These are phyloP conservation scores for Nicotiana tomentosiformis DNA, from an alignment of 257 asterid genomes.

Conservation along the genomic window DNA sequence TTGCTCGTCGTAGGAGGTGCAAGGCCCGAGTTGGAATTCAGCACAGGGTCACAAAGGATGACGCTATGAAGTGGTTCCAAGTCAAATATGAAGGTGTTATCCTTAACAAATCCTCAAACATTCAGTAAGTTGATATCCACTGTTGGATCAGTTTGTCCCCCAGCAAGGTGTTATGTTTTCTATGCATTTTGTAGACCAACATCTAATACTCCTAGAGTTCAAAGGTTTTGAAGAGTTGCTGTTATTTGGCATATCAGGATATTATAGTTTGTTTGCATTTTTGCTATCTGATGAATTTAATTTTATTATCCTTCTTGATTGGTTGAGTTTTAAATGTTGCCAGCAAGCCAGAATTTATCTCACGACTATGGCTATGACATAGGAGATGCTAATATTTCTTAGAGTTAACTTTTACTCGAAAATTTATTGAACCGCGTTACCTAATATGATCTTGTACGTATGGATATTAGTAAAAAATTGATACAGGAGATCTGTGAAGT, in stretches of 20 bases:
- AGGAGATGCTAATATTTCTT: too few relatives aligned
- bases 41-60: conserved; percentile 75
- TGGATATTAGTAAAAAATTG: too few relatives aligned
- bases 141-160: background rate
- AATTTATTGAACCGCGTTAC: too few relatives aligned
- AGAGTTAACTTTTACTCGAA: too few relatives aligned
- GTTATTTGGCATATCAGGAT: background rate
- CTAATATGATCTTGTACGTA: too few relatives aligned
- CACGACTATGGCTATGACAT: background rate
- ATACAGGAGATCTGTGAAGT: too few relatives aligned
- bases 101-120: conserved; percentile 45
- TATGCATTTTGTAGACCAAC: background rate
- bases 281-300: background rate
- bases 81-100: conserved; percentile 54
- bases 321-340: background rate
- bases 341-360: background rate
- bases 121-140: conserved; percentile 4
- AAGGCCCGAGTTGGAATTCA: conserved; percentile 76
- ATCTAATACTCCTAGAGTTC: background rate
- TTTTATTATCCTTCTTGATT: background rate
- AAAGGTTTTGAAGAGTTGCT: background rate
- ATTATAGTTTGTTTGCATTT: background rate
- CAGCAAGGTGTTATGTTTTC: background rate
- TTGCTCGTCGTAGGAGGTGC: conserved; percentile 80
- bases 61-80: conserved; percentile 64